Base-by-base conservation (phyloP, 805 yeast genomes). In the Myxozyma lipomycoides region DNA sequence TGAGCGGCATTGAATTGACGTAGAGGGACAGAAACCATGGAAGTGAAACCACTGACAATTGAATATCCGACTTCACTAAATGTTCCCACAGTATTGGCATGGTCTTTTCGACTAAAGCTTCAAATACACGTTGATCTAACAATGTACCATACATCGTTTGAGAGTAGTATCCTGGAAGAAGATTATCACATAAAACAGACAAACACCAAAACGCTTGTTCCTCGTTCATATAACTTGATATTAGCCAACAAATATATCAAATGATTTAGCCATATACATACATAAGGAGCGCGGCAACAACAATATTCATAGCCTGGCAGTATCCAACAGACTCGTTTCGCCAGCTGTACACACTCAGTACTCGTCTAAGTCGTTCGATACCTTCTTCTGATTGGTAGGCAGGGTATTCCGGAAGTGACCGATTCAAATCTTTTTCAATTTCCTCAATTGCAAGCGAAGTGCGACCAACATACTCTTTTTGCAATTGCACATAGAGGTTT, bases 301-400 rank as follows among this genome's bases (percentile, higher is more conserved):
- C 76, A 45, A 93, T 93, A 65, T 93, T 93, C 98, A 95, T 93
- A 1, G 98, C 98, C 68, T 93, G 98, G 66, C 99, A 93, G 67
- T 93, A 93, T 0, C 99, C 99, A 23, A 93, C 87, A 38, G 91
- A 96, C 0, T 96, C 96, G 65, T 90, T 89, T 58, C 85, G 86
- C 97, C 98, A 93, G 0, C 96, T 86, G 64, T 90, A 93, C 0
- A 96, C 96, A 0, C 95, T 84, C 51, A 93, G 74, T 0, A 93
- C 98, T 54, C 95, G 76, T 55, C 98, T 76, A 43, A 93, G 74
- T 48, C 96, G 74, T 44, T 75, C 78, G 40, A 93, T 90, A 4
- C 99, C 98, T 62, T 86, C 95, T 3, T 76, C 76, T 6, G 77
- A 76, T 66, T 93, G 98, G 64, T 89, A 93, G 0, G 96, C 98